phyloP scores from a whole-genome alignment of 73 alveolate genomes.

The Uronychia binucleata region DNA sequence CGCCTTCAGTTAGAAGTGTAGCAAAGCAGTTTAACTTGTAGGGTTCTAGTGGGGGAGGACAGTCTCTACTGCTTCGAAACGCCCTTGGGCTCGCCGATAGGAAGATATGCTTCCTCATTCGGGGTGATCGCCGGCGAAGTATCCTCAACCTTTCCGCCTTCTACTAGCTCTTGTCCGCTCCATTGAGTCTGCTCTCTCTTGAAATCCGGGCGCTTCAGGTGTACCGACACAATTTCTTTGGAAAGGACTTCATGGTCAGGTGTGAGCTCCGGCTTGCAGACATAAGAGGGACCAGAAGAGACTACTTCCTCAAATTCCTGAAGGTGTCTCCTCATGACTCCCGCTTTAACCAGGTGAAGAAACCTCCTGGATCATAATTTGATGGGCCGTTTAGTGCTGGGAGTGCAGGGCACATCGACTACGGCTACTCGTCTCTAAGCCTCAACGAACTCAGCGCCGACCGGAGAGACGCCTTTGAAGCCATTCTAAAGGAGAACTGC shows the following conservation, averaged over 20 bases:
- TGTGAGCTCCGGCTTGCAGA: not conserved
- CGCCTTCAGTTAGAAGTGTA: not conserved
- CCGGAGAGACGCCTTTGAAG: not conserved
- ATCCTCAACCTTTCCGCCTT: not conserved
- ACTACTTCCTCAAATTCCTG: not conserved
- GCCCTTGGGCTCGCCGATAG: not conserved
- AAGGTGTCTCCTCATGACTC: not conserved
- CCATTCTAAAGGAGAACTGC: not conserved
- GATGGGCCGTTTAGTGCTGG: too few species aligned
- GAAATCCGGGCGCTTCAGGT: not conserved
- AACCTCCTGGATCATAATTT: too few species aligned
- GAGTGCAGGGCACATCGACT: too few species aligned
- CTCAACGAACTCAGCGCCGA: too few species aligned
- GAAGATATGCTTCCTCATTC: not conserved
- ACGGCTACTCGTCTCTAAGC: too few species aligned
- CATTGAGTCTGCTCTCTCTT: not conserved
- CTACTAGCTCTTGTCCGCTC: not conserved
- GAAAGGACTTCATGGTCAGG: not conserved
- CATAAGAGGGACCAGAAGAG: not conserved
- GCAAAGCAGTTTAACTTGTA: not conserved
- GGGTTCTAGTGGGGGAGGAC: not conserved
- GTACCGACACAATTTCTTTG: not conserved
- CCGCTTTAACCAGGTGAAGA: not conserved
- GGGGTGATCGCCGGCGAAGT: not conserved
- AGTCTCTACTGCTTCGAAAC: not conserved